Evolutionary conservation across 1,284 basidiomycete species (phyloP).

Genomic region (Leccinum subrobustum): DNA sequence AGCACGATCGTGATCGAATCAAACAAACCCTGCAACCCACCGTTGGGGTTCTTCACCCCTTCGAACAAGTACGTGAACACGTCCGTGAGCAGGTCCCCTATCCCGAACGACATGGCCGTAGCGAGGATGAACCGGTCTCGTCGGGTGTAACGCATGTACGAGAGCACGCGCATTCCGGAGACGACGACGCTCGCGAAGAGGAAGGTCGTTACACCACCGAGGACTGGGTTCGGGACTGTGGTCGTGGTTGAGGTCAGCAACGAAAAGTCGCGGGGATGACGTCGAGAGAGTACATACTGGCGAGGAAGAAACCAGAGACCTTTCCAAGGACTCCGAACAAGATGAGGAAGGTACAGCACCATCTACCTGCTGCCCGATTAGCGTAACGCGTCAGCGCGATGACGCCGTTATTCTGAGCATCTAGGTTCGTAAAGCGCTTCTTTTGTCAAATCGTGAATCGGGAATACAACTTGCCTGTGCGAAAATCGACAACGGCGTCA

Average conservation of each 20-base stretch:
- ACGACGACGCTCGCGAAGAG: constrained; percentile 63
- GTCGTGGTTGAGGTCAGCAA: neutral
- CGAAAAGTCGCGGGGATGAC: neutral
- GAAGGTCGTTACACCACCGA: constrained; percentile 84
- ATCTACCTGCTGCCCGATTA: constrained; percentile 69
- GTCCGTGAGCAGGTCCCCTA: constrained; percentile 64
- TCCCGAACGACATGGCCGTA: constrained; percentile 69
- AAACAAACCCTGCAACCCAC: constrained; percentile 69
- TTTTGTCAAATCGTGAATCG: neutral
- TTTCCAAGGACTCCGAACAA: constrained; percentile 77
- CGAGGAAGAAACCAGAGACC: constrained; percentile 75
- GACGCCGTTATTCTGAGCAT: constrained; percentile 71
- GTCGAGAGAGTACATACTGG: constrained; percentile 40
- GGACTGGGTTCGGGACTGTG: constrained; percentile 64
- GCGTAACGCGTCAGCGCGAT: constrained; percentile 80
- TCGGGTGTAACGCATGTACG: constrained; percentile 63
- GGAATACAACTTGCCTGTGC: constrained; percentile 51
- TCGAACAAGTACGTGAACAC: constrained; percentile 73
- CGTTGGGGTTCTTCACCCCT: constrained; percentile 52
- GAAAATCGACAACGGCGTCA: constrained; percentile 78
- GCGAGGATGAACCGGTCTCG: constrained; percentile 78
- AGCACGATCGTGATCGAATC: constrained; percentile 77
- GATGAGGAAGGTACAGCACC: constrained; percentile 73
- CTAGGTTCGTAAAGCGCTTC: neutral
- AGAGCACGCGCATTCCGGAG: constrained; percentile 74